Evolutionary conservation across 768 basidiomycete genomes (phyloP).

Genomic region (Myochromella boudieri): DNA sequence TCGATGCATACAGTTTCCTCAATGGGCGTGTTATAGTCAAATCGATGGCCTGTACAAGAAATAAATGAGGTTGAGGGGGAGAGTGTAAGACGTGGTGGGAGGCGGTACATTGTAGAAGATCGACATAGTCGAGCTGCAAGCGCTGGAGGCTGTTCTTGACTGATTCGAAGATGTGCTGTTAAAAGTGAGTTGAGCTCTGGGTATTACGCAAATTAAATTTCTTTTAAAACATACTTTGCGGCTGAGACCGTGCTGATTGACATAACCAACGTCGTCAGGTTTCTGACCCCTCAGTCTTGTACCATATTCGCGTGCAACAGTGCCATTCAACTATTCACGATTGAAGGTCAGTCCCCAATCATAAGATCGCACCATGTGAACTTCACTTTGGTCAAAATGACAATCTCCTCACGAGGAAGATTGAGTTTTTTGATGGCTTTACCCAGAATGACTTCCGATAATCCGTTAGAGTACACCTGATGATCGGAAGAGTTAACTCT

Average conservation of each 20-base stretch:
- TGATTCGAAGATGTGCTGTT: constrained; percentile 72
- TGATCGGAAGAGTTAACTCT: not conserved
- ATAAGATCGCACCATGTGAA: too few relatives aligned
- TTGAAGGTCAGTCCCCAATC: too few relatives aligned
- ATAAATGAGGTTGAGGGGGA: not conserved
- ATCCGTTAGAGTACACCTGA: constrained; percentile 65
- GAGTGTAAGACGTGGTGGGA: not conserved
- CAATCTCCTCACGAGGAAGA: constrained; percentile 73
- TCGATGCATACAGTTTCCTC: constrained; percentile 44
- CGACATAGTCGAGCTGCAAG: constrained; percentile 75
- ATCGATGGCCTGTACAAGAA: constrained; percentile 44
- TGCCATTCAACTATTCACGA: constrained; percentile 33
- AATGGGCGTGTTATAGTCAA: constrained; percentile 58
- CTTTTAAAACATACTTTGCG: constrained; percentile 17
- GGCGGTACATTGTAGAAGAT: constrained; percentile 63
- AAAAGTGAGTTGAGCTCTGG: too few relatives aligned
- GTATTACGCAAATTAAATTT: not conserved
- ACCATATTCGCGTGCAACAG: constrained; percentile 26
- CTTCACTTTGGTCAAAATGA: constrained; percentile 72
- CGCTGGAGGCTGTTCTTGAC: constrained; percentile 63
- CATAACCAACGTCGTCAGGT: constrained; percentile 45
- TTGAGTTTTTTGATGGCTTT: constrained; percentile 67
- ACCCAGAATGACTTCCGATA: constrained; percentile 66
- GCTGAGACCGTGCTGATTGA: constrained; percentile 51
- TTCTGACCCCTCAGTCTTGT: constrained; percentile 15